These are phyloP conservation scores for Artomyces pyxidatus DNA, from an alignment of 768 basidiomycete genomes.

Conservation along the genomic window DNA sequence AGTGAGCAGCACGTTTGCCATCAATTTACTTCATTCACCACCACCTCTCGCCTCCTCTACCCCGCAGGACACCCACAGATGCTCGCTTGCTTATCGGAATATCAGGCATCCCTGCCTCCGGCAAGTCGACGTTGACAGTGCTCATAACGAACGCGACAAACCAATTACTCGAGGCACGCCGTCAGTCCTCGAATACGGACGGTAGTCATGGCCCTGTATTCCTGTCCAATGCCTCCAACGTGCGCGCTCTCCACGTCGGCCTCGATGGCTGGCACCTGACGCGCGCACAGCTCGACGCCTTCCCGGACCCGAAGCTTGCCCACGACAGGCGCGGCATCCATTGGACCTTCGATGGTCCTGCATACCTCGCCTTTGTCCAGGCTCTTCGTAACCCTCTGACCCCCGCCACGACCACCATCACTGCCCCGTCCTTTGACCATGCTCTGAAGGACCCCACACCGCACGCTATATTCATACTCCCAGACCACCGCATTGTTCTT, in stretches of 20 bases:
- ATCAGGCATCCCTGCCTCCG: slow-evolving; percentile 76
- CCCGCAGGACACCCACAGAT: slow-evolving; percentile 20
- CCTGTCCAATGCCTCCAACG: neutral
- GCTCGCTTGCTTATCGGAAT: slow-evolving; percentile 62
- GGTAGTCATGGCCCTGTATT: neutral
- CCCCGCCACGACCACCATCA: slow-evolving; percentile 24
- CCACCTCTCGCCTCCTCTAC: neutral
- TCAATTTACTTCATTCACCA: neutral
- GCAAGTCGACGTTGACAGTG: slow-evolving; percentile 73
- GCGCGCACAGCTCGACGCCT: slow-evolving; percentile 64
- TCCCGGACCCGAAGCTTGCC: slow-evolving; percentile 71
- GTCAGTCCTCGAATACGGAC: too few species aligned
- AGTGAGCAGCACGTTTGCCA: neutral
- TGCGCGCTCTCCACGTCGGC: slow-evolving; percentile 56
- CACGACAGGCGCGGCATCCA: slow-evolving; percentile 76
- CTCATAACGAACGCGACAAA: slow-evolving; percentile 51
- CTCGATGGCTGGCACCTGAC: slow-evolving; percentile 92
- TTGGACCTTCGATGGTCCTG: slow-evolving; percentile 83
- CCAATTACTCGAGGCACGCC: slow-evolving; percentile 25
- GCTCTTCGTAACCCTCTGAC: slow-evolving; percentile 36
- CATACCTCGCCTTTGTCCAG: slow-evolving; percentile 62
- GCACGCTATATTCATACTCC: slow-evolving; percentile 47
- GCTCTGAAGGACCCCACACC: slow-evolving; percentile 77
- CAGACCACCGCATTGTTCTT: slow-evolving; percentile 68
- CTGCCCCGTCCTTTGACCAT: slow-evolving; percentile 83